Evolutionary conservation across 2,329 filamentous ascomycete genomes (phyloP), one percentile per base, ranked within the genome.

Genomic region (Colletotrichum sp.): DNA sequence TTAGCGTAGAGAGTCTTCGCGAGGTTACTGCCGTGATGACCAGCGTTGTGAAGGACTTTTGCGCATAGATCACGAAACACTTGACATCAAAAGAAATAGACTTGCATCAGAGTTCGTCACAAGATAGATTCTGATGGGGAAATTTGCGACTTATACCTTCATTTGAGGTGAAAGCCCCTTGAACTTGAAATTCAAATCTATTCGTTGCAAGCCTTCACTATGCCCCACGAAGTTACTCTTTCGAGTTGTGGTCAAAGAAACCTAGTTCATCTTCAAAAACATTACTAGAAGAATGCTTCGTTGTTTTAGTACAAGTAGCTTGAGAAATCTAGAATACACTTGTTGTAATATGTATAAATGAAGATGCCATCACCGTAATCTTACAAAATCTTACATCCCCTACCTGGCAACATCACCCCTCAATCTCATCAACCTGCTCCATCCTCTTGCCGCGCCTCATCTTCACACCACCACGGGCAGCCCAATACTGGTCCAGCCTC

Each of bases 1-100:
- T 88, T 0, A 84, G 87, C 26, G 81, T 86, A 3, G 79, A 87
- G 12, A 89, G 87, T 44, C 78, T 89, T 12, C 75, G 79, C n/a
- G 78, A 84, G 59, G 82, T 87, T 36, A 73, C 81, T 0, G 76
- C 81, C 6, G 76, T 80, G 2, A 76, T 86, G 62, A 78, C 77
- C 3, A 71, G 67, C 2, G 76, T 85, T 36, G 80, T 80, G 5
- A n/a, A 63, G 5, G 78, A 80, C 13, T 85, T 86, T 68, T 85
- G 84, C 24, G 65, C 71, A 12, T 76, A 69, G 39, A 39, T 9
- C 6, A 12, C 32, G 12, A 9, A 8, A 26, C 24, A 59, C 6
- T 21, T 12, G n/a, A 57, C n/a, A 39, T 39, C 1, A 39, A 49
- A 6, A n/a, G 39, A n/a, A 12, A 49, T 49, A 49, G 18, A 49